phyloP scores from a whole-genome alignment of 2,329 filamentous ascomycete genomes.

The Elsinoe australis region DNA sequence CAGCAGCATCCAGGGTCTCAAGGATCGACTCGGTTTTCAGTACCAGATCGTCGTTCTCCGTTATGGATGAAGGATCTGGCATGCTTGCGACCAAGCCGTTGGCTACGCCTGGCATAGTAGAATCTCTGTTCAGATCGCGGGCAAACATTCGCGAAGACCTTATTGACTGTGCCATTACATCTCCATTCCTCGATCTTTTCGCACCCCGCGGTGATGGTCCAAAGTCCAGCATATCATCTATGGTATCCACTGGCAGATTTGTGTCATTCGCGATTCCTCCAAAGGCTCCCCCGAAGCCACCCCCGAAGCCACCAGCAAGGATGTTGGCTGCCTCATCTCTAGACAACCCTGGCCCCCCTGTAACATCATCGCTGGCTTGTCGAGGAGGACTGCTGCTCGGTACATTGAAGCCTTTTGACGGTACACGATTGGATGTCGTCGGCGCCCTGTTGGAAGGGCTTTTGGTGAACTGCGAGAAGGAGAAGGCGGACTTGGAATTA shows the following conservation, averaged over 20 bases:
- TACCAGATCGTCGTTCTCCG: slow-evolving; percentile 64
- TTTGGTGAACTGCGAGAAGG: slow-evolving; percentile 9
- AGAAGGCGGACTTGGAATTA: slow-evolving; percentile 16
- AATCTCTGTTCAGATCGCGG: slow-evolving; percentile 17
- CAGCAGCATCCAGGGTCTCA: slow-evolving; percentile 31
- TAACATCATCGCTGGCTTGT: slow-evolving; percentile 26
- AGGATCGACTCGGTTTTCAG: slow-evolving; percentile 68
- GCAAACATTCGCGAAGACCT: slow-evolving; percentile 15
- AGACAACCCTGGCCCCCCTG: slow-evolving; percentile 8
- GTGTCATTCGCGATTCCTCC: slow-evolving; percentile 32
- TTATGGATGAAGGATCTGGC: slow-evolving; percentile 47
- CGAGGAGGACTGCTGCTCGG: slow-evolving; percentile 33
- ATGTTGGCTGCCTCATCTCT: slow-evolving; percentile 5
- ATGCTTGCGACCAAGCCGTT: slow-evolving; percentile 56
- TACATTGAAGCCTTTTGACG: slow-evolving; percentile 27
- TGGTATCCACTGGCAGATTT: slow-evolving; percentile 1
- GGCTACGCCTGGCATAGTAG: slow-evolving; percentile 57
- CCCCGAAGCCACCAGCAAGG: background rate
- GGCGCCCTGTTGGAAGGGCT: slow-evolving; percentile 5
- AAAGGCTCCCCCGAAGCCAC: slow-evolving; percentile 23
- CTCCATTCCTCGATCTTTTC: slow-evolving; percentile 36
- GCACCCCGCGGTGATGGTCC: slow-evolving; percentile 27
- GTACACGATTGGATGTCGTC: background rate
- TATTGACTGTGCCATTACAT: slow-evolving; percentile 20
- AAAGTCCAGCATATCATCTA: slow-evolving; percentile 21